Evolutionary conservation across 2,329 filamentous ascomycete genomes (phyloP), one percentile per base, ranked within the genome.

Genomic region (Pseudogymnoascus sp.): DNA sequence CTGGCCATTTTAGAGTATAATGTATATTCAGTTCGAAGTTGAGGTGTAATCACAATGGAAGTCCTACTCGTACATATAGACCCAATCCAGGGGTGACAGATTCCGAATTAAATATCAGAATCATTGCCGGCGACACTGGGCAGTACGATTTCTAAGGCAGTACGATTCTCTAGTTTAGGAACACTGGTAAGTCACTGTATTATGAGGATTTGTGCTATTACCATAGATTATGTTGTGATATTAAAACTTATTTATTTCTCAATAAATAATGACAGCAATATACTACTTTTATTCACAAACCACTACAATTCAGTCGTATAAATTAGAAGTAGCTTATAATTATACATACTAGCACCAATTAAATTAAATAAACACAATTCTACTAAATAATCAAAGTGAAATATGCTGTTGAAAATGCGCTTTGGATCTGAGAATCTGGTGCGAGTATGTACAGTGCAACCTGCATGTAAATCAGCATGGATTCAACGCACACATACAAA

Each of bases 1-100:
- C n/a, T 12, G n/a, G 28, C 28, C 49, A 33, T 19, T 55, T 19
- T 14, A 55, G 8, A 19, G 28, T 33, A 33, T 55, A 55, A 55
- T 55, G 49, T 55, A 55, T 55, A 55, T 55, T 55, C 25, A 55
- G 49, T 33, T 55, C 28, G 49, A 33, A n/a, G 49, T 22, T 55
- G 6, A 35, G 14, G 28, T 35, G 49, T 19, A 33, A 55, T 14
- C 22, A 55, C 25, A 35, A 55, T 35, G 28, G 28, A 3, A 16
- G 45, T 55, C 45, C 25, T 55, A 55, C 25, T 55, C 45, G n/a
- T 55, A 12, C 16, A 33, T 55, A 19, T 9, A 33, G n/a, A 12
- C n/a, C n/a, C 5, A 7, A 55, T 55, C 45, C 25, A 30, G 28
- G 16, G 2, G 28, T 55, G 7, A 5, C n/a, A 42, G 9, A 35